Conservation (phyloP, 2,329 filamentous ascomycete species). For the Trichoderma semiorbis region DNA sequence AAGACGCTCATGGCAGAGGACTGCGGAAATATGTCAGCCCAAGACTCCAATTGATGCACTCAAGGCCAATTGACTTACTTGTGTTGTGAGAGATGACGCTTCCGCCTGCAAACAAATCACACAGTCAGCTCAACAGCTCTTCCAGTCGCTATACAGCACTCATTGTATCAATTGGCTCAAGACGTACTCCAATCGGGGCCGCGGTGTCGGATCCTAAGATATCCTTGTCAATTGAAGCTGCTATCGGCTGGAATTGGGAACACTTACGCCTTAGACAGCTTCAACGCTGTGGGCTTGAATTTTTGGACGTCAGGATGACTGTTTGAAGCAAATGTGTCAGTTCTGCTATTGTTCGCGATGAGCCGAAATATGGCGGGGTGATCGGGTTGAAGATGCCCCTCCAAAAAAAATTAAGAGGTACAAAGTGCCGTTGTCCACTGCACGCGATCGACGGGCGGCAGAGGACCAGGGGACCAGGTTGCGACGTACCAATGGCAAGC, state of each 20-base stretch:
- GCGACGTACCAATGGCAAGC: constrained; percentile 79
- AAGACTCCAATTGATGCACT: background rate
- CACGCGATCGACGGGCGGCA: background rate
- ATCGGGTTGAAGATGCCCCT: constrained; percentile 26
- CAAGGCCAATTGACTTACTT: constrained; percentile 55
- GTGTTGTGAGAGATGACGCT: constrained; percentile 88
- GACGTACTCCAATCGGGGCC: constrained; percentile 97
- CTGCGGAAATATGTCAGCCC: constrained; percentile 44
- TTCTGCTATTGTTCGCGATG: background rate
- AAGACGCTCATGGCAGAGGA: constrained; percentile 95
- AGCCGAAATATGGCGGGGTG: constrained; percentile 31
- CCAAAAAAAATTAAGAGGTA: constrained; percentile 23
- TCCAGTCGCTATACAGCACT: background rate
- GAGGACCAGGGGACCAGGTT: background rate
- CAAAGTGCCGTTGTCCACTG: background rate
- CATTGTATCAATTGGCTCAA: background rate
- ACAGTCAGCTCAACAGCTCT: background rate
- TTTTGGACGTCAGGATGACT: constrained; percentile 91
- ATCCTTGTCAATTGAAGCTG: constrained; percentile 16
- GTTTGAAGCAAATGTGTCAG: constrained; percentile 21
- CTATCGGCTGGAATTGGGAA: background rate
- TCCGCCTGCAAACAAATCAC: constrained; percentile 58
- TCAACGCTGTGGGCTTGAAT: constrained; percentile 92
- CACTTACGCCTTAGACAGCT: constrained; percentile 88
- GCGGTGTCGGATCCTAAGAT: constrained; percentile 78